phyloP scores from a whole-genome alignment of 768 basidiomycete species.

The Boletus reticuloceps region DNA sequence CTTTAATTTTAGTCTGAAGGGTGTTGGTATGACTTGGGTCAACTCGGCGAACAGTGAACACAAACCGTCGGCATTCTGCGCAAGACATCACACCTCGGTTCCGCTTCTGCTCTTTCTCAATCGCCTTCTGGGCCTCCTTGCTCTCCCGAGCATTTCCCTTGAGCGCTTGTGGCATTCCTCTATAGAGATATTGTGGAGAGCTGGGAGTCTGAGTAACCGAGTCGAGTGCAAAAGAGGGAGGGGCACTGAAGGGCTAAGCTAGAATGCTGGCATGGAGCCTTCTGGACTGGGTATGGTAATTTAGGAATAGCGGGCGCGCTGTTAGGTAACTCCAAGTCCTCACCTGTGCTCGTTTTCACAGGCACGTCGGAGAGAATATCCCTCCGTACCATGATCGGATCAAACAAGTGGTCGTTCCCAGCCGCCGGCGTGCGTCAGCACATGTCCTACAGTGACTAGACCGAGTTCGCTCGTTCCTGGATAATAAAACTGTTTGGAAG shows the following conservation, averaged over 20 bases:
- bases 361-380: neutral
- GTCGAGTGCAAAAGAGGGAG: neutral
- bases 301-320: neutral
- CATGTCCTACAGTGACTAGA: neutral
- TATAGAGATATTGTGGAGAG: neutral
- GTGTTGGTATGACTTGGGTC: neutral
- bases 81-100: constrained; percentile 54
- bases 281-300: constrained; percentile 5
- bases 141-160: constrained; percentile 42
- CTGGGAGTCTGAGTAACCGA: neutral
- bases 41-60: constrained; percentile 6
- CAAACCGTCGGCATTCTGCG: constrained; percentile 62
- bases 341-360: neutral
- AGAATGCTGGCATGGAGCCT: constrained; percentile 4
- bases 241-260: neutral
- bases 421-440: neutral
- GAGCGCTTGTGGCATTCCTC: constrained; percentile 47
- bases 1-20: constrained; percentile 58
- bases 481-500: no score
- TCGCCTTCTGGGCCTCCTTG: constrained; percentile 43
- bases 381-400: neutral
- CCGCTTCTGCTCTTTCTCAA: constrained; percentile 66
- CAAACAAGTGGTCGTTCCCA: neutral
- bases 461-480: no score
- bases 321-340: constrained; percentile 11